Base-by-base conservation (phyloP, 176 grass and related monocot genomes). In the Poa pratensis region DNA sequence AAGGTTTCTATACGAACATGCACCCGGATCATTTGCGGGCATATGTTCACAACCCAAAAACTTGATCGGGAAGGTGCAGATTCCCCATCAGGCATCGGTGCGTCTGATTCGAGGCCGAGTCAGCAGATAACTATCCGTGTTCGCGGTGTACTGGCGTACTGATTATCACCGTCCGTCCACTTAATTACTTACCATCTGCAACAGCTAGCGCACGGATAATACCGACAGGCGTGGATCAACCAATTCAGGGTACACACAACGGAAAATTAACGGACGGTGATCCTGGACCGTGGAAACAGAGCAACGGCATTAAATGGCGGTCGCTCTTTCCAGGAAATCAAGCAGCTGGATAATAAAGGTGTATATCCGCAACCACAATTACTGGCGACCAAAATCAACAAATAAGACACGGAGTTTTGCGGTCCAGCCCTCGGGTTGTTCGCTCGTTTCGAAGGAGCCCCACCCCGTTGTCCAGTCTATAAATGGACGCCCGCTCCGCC, bases 341-440 rank as follows among this genome's bases (percentile, higher is more conserved):
- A 3, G 39, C 0, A 27, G 67, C 45, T 65, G 81, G 81, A 80
- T 57, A 79, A 75, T 57, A 79, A 75, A 79, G 67, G 10, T 52
- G 62, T 79, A 26, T 64, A 89, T 89, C 82, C 87, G 67, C 58
- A 51, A 39, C 76, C 20, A 39, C 87, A 75, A 59, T 81, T 80
- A 89, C 73, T 53, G 12, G 14, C 27, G 12, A 52, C 3, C 3
- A 5, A 37, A 23, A 67, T 52, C 19, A 34, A 30, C 7, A 0
- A 2, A 1, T 22, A 14, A 51, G 59, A 22, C 22, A 5, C 0
- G 12, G 69, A 3, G 0, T 28, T 64, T 85, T 27, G 49, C 76
- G 19, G 76, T 50, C 77, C 16, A 22, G 10, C 49, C 84, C 84
- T n/a, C 10, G 0, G 3, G 0, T 1, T 74, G 3, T 2, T 17